phyloP scores from a whole-genome alignment of 2,329 filamentous ascomycete genomes.

The Penicillium sclerotigenum region DNA sequence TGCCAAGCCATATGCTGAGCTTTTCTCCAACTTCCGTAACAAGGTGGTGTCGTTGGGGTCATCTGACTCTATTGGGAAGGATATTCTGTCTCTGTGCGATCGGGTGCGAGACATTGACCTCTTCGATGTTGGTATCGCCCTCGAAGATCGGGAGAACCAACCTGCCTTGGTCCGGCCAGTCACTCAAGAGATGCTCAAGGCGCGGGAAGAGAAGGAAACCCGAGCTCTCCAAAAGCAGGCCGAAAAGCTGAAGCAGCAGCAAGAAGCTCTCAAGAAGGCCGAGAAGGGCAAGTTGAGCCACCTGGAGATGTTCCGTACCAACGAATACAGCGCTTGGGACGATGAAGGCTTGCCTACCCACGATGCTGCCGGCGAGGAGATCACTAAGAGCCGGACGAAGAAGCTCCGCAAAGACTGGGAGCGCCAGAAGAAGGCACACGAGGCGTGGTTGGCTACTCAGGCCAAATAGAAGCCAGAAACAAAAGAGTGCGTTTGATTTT shows the following conservation, averaged over 20 bases:
- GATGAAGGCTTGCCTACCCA: slow-evolving; percentile 75
- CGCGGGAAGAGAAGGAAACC: slow-evolving; percentile 54
- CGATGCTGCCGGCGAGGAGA: slow-evolving; percentile 72
- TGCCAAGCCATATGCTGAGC: slow-evolving; percentile 47
- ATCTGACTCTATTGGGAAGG: slow-evolving; percentile 60
- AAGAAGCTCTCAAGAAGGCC: slow-evolving; percentile 51
- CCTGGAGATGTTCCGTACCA: slow-evolving; percentile 56
- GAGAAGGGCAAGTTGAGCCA: slow-evolving; percentile 59
- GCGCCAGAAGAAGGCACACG: slow-evolving; percentile 69
- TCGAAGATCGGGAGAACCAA: slow-evolving; percentile 72
- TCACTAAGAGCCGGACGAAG: slow-evolving; percentile 76
- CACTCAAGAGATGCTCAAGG: slow-evolving; percentile 55
- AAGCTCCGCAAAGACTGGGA: slow-evolving; percentile 88
- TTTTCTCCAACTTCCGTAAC: slow-evolving; percentile 44
- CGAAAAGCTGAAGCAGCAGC: slow-evolving; percentile 58
- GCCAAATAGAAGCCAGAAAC: slow-evolving; percentile 16
- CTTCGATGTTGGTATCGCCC: slow-evolving; percentile 78
- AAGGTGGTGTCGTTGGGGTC: slow-evolving; percentile 38
- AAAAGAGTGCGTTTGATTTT: slow-evolving; percentile 6
- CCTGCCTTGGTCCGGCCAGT: slow-evolving; percentile 71
- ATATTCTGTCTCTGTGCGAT: slow-evolving; percentile 74
- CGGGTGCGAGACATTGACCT: slow-evolving; percentile 76
- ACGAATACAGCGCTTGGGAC: slow-evolving; percentile 75
- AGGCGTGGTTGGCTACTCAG: slow-evolving; percentile 25
- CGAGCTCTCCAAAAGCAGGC: slow-evolving; percentile 48